A percentile compares a stretch with the other conserved stretches of the same genome.
phyloP scores from a whole-genome alignment of 1,284 basidiomycete species.

The Puccinia polysora region DNA sequence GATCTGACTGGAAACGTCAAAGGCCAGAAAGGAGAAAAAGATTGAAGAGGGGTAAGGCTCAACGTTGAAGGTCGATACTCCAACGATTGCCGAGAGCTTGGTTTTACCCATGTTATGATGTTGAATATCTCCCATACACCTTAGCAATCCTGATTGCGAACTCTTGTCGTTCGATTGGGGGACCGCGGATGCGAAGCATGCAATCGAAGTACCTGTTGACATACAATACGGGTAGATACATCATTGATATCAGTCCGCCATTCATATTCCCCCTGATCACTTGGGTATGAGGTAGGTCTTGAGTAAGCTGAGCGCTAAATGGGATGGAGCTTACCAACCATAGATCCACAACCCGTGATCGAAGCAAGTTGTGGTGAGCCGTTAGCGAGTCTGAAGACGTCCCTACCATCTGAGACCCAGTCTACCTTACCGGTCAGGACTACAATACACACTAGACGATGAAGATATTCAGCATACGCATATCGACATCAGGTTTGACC shows the following conservation, averaged over 20 bases:
- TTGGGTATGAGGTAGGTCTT: neutral
- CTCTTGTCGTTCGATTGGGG: too few relatives aligned
- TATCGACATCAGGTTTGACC: neutral
- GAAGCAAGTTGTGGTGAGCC: conserved; percentile 70
- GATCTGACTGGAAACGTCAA: too few relatives aligned
- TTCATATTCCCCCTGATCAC: too few relatives aligned
- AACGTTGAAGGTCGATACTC: too few relatives aligned
- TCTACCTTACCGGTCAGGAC: conserved; percentile 77
- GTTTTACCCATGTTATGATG: too few relatives aligned
- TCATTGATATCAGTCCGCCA: conserved; percentile 27
- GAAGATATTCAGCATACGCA: neutral
- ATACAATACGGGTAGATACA: conserved; percentile 44
- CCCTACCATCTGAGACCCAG: conserved; percentile 77
- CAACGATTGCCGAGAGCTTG: too few relatives aligned
- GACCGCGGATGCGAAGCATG: conserved; percentile 63
- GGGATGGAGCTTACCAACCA: conserved; percentile 71
- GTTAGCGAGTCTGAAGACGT: conserved; percentile 67
- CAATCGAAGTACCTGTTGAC: conserved; percentile 53
- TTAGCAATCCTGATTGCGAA: too few relatives aligned
- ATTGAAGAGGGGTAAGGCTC: too few relatives aligned
- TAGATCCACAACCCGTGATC: conserved; percentile 87
- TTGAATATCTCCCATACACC: too few relatives aligned
- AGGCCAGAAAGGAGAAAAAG: too few relatives aligned
- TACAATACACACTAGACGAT: conserved; percentile 57
- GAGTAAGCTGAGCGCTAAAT: conserved; percentile 55